Percentiles rank a stretch among this genome's conserved stretches.
phyloP scores from a whole-genome alignment of 345 rosid genomes.

The Eucalyptus curtisii region DNA sequence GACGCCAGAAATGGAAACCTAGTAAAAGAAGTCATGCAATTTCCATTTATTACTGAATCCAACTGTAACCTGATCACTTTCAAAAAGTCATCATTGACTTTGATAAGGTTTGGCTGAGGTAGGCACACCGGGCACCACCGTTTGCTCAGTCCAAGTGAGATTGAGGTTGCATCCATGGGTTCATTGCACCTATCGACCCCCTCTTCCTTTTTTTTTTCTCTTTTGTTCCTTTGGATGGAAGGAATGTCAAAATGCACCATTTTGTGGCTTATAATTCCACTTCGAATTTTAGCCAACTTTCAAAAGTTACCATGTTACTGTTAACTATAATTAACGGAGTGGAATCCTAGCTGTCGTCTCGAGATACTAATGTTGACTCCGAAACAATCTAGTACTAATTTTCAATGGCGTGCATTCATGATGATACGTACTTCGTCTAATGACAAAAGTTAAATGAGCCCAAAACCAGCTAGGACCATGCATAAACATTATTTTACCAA shows the following conservation, averaged over 20 bases:
- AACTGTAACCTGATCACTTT: background rate
- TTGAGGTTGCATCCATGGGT: background rate
- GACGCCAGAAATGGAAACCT: background rate
- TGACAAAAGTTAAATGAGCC: background rate
- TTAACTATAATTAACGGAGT: background rate
- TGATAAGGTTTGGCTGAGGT: background rate
- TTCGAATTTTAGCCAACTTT: background rate
- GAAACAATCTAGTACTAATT: background rate
- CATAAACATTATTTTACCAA: background rate
- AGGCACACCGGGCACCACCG: background rate
- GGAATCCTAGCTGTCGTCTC: rapidly evolving
- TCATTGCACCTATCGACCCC: background rate
- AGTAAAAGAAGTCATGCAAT: background rate
- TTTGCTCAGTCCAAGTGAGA: background rate
- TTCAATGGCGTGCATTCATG: background rate
- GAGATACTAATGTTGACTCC: background rate
- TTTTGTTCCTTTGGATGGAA: background rate
- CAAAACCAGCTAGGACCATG: background rate
- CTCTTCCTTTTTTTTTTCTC: background rate
- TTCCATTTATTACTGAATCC: background rate
- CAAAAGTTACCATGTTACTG: background rate
- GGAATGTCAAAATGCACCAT: background rate
- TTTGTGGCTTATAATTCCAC: background rate
- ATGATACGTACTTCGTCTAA: background rate
- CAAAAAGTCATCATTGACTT: background rate